A percentile compares a stretch with the other conserved stretches of the same genome.
These are phyloP conservation scores for Plenodomus biglobosus DNA, from an alignment of 2,329 filamentous ascomycete genomes.

Conservation along the genomic window DNA sequence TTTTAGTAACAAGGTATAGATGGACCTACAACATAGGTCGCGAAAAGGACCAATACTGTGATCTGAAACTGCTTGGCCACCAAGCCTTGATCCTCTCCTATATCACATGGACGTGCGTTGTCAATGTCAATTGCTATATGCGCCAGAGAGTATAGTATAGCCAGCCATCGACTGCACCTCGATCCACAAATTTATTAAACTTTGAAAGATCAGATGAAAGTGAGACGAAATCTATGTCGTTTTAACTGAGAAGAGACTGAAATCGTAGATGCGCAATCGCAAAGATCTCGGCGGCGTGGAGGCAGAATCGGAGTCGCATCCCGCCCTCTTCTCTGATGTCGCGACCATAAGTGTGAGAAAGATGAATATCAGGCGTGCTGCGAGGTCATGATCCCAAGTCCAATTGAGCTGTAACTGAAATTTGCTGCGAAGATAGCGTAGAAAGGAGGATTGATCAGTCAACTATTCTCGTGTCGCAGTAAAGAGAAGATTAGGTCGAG, in stretches of 20 bases:
- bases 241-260: no score
- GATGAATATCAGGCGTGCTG: no score
- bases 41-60: slow-evolving; percentile 26
- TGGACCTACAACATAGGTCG: slow-evolving; percentile 27
- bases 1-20: not conserved
- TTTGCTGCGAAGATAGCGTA: no score
- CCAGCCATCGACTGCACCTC: slow-evolving; percentile 38
- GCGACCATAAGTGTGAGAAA: no score
- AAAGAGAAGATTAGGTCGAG: no score
- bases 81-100: slow-evolving; percentile 25
- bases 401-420: no score
- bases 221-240: no score
- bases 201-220: no score
- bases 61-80: slow-evolving; percentile 25
- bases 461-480: no score
- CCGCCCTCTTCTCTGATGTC: slow-evolving; percentile 11
- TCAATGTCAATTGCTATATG: slow-evolving; percentile 32
- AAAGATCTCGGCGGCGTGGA: slow-evolving; percentile 14
- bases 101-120: slow-evolving; percentile 44
- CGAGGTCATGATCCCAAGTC: no score
- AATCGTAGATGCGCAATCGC: no score
- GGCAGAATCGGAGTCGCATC: slow-evolving; percentile 12
- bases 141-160: not conserved
- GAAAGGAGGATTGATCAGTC: no score
- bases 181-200: slow-evolving; percentile 50